Conservation (phyloP, 306 rosid species). For the Fagus sylvatica region DNA sequence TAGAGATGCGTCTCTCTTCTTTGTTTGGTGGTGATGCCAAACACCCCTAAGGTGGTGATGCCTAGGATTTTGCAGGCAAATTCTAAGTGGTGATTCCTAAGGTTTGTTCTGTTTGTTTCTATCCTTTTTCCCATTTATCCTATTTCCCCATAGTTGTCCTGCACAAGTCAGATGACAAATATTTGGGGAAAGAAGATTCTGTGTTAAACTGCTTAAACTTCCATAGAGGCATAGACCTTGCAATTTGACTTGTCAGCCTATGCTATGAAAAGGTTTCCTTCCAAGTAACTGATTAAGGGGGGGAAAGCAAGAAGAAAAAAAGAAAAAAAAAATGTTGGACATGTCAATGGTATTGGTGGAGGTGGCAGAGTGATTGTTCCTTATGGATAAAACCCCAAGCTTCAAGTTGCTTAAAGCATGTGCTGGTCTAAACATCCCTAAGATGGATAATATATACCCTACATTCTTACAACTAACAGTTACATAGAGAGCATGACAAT, state of each 20-base stretch:
- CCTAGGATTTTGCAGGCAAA: no score
- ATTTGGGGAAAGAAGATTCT: background rate
- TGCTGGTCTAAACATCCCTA: background rate
- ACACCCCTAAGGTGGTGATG: no score
- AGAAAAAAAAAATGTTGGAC: no score
- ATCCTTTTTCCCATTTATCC: no score
- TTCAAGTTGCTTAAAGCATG: background rate
- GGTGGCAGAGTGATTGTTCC: background rate
- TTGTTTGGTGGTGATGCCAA: no score
- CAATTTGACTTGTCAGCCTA: background rate
- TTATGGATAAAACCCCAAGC: background rate
- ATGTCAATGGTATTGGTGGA: background rate
- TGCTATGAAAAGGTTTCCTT: background rate
- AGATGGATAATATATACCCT: background rate
- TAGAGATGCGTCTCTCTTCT: no score
- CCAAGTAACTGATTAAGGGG: no score
- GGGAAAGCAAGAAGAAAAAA: no score
- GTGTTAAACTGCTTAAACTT: background rate
- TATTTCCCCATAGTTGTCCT: no score
- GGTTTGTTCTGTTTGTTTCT: no score
- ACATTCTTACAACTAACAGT: background rate
- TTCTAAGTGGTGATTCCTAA: no score
- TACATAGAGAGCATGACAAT: background rate
- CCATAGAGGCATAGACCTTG: background rate
- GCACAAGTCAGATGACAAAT: background rate